Conservation (phyloP, 2,329 filamentous ascomycete species). For the Exophiala sp. region DNA sequence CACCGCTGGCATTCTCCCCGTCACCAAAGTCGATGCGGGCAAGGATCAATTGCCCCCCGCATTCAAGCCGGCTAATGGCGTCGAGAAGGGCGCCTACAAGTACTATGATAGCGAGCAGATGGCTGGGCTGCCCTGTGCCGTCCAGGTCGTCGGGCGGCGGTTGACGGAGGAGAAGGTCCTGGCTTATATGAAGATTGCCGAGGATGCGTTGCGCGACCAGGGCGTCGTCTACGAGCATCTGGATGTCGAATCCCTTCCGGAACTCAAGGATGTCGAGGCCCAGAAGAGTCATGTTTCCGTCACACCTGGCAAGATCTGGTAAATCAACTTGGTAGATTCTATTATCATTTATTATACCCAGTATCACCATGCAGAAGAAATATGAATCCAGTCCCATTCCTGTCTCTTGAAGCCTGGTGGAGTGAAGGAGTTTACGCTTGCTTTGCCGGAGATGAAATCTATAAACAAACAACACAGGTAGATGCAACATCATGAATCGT, state of each 20-base stretch:
- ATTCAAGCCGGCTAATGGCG: slow-evolving; percentile 59
- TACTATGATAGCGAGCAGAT: slow-evolving; percentile 76
- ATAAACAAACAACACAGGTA: too few species aligned
- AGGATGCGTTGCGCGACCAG: slow-evolving; percentile 60
- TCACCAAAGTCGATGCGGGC: slow-evolving; percentile 71
- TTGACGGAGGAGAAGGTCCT: slow-evolving; percentile 85
- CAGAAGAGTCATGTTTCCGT: slow-evolving; percentile 10
- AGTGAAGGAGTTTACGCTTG: too few species aligned
- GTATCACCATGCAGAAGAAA: too few species aligned
- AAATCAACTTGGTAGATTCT: too few species aligned
- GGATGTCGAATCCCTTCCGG: slow-evolving; percentile 36
- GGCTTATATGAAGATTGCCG: slow-evolving; percentile 70
- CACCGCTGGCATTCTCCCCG: slow-evolving; percentile 71
- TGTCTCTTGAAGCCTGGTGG: too few species aligned
- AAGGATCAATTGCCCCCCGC: slow-evolving; percentile 57
- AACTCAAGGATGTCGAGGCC: slow-evolving; percentile 8
- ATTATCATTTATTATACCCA: too few species aligned
- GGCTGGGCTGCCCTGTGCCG: slow-evolving; percentile 79
- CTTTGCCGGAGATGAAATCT: too few species aligned
- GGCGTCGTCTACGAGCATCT: slow-evolving; percentile 48
- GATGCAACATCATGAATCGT: too few species aligned
- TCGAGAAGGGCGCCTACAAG: slow-evolving; percentile 77
- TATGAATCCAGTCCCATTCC: too few species aligned
- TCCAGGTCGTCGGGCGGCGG: slow-evolving; percentile 74
- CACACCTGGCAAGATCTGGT: slow-evolving; percentile 15